phyloP scores from a whole-genome alignment of 306 rosid genomes.

The Quercus mongolica region DNA sequence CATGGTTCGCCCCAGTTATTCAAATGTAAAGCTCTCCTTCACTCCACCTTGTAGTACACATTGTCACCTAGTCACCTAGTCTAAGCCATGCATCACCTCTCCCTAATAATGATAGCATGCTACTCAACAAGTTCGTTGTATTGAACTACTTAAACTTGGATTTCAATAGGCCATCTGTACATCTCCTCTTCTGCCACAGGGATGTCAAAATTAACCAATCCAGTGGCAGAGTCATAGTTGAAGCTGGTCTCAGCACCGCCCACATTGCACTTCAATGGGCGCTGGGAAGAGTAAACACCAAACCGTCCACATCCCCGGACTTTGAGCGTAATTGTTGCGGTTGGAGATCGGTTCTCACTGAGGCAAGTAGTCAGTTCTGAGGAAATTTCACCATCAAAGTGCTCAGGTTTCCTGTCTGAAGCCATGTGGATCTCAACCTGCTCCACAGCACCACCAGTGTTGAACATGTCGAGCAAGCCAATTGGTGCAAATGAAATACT shows the following conservation, averaged over 20 bases:
- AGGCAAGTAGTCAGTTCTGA: slow-evolving; percentile 38
- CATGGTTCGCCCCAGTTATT: background rate
- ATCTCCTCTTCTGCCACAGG: slow-evolving; percentile 55
- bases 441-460: slow-evolving; percentile 71
- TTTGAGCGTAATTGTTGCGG: slow-evolving; percentile 46
- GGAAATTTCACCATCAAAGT: slow-evolving; percentile 38
- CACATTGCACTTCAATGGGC: slow-evolving; percentile 48
- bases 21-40: background rate
- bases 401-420: slow-evolving; percentile 36
- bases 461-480: slow-evolving; percentile 85
- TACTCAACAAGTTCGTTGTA: background rate
- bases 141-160: slow-evolving; percentile 47
- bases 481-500: slow-evolving; percentile 72
- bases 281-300: slow-evolving; percentile 70
- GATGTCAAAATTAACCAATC: slow-evolving; percentile 52
- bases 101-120: background rate
- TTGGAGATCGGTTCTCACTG: slow-evolving; percentile 31
- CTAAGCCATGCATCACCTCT: background rate
- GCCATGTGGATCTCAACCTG: slow-evolving; percentile 39
- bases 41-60: too few relatives aligned
- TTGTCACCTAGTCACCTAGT: background rate
- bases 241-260: slow-evolving; percentile 40
- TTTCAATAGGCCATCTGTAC: slow-evolving; percentile 63
- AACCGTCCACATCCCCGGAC: slow-evolving; percentile 78
- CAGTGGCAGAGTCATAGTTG: slow-evolving; percentile 45